Percentiles rank a stretch among this genome's conserved stretches.
Evolutionary conservation across 257 asterid species (phyloP).

Genomic region (Nicotiana sylvestris): DNA sequence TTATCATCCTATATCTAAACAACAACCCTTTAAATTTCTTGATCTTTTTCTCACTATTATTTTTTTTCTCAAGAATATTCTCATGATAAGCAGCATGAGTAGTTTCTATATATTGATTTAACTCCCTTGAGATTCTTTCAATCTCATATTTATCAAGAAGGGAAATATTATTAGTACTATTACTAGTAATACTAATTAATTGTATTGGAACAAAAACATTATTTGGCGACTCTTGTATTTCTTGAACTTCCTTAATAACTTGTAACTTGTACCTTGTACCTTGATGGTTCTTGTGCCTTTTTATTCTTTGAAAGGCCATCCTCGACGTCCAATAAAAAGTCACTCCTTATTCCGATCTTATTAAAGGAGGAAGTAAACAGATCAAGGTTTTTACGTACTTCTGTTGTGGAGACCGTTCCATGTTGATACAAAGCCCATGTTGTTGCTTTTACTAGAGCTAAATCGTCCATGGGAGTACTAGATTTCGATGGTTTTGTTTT

Average conservation of each 20-base stretch:
- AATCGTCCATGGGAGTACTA: constrained; percentile 27
- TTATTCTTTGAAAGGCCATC: constrained; percentile 5
- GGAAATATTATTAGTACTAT: constrained; percentile 20
- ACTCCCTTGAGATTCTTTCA: constrained; percentile 49
- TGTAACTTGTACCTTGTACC: constrained; percentile 65
- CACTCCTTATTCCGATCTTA: no score
- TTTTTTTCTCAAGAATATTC: neutral
- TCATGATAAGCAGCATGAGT: constrained; percentile 6
- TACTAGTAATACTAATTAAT: neutral
- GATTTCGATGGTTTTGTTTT: constrained; percentile 19
- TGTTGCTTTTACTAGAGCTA: constrained; percentile 41
- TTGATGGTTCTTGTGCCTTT: constrained; percentile 35
- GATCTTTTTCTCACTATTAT: neutral
- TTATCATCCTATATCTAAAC: constrained; percentile 5
- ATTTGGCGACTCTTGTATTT: neutral
- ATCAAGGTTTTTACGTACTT: constrained; percentile 19
- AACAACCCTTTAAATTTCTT: neutral
- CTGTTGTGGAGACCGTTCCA: constrained; percentile 34
- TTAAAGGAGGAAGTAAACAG: no score
- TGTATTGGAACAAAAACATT: neutral
- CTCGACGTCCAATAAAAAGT: no score
- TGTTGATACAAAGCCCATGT: constrained; percentile 62
- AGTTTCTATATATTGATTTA: constrained; percentile 40
- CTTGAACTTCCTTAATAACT: constrained; percentile 22
- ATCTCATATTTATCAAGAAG: constrained; percentile 65